Conservation (phyloP, 2,329 filamentous ascomycete genomes). For the Davidsoniella eucalypti region DNA sequence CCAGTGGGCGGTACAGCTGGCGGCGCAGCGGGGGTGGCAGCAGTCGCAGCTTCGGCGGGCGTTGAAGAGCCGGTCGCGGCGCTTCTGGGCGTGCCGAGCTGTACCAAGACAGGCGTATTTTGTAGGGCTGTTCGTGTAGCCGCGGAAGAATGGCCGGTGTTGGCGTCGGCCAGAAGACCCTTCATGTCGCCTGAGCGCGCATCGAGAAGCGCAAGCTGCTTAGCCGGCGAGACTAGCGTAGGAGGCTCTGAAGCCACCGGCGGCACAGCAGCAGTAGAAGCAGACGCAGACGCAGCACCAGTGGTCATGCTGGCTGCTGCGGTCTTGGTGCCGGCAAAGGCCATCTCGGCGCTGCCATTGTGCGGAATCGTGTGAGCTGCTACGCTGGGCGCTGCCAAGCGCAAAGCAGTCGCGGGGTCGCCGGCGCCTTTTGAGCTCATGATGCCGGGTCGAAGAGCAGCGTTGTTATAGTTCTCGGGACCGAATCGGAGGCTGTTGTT, state of each 20-base stretch:
- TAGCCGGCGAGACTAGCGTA: too few species aligned
- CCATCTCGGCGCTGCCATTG: too few species aligned
- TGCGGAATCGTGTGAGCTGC: conserved; percentile 1
- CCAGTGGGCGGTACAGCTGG: not conserved
- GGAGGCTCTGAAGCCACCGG: too few species aligned
- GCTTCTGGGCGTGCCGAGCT: too few species aligned
- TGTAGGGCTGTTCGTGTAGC: too few species aligned
- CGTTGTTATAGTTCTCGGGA: too few species aligned
- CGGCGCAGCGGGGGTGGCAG: not conserved
- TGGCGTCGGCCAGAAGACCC: not conserved
- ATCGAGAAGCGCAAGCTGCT: too few species aligned
- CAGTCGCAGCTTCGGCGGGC: not conserved
- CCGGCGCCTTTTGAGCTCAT: too few species aligned
- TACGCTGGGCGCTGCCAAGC: not conserved
- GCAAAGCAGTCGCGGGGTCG: not conserved
- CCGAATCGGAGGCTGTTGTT: too few species aligned
- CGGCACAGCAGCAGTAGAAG: not conserved
- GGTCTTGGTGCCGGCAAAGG: not conserved
- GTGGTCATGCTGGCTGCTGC: not conserved
- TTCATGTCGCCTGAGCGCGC: not conserved
- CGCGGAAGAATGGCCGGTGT: not conserved
- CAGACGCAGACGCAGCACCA: too few species aligned
- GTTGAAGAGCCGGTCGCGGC: not conserved
- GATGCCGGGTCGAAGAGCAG: too few species aligned
- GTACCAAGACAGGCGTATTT: too few species aligned